A percentile compares a stretch with the other conserved stretches of the same genome.
phyloP scores from a whole-genome alignment of 768 basidiomycete genomes.

The Amanita muscaria region DNA sequence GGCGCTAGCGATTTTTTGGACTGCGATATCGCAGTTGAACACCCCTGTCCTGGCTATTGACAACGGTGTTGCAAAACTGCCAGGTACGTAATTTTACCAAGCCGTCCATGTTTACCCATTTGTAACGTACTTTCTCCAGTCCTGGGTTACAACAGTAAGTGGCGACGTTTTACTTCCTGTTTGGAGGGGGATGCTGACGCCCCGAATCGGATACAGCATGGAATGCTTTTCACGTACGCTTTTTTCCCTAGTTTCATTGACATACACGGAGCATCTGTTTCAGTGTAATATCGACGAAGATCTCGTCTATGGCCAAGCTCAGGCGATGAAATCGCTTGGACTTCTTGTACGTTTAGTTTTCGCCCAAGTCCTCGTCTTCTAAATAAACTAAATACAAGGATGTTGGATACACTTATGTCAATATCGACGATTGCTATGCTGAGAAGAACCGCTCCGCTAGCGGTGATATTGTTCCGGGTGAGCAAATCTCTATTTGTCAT shows the following conservation, averaged over 20 bases:
- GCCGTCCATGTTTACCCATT: background rate
- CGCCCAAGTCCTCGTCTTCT: background rate
- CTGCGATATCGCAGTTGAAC: too few relatives aligned
- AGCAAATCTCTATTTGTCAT: too few relatives aligned
- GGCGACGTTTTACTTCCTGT: constrained; percentile 1
- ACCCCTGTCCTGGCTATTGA: constrained; percentile 18
- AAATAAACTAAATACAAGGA: constrained; percentile 28
- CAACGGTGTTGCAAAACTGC: constrained; percentile 29
- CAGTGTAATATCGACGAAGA: constrained; percentile 54
- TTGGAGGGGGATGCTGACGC: background rate
- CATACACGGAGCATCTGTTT: constrained; percentile 9
- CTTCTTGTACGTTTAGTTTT: constrained; percentile 28
- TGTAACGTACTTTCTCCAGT: constrained; percentile 24
- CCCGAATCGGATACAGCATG: constrained; percentile 34
- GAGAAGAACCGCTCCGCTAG: constrained; percentile 40
- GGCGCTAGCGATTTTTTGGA: too few relatives aligned
- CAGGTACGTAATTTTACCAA: constrained; percentile 19
- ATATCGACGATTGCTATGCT: constrained; percentile 61
- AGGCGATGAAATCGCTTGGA: constrained; percentile 49
- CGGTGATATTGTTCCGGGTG: constrained; percentile 49
- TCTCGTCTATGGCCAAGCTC: constrained; percentile 40
- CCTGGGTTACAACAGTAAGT: constrained; percentile 58
- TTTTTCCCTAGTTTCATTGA: background rate
- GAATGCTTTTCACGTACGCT: constrained; percentile 56
- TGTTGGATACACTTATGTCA: constrained; percentile 50